Evolutionary conservation across 768 basidiomycete genomes (phyloP).

Genomic region (Scleroderma bovista): DNA sequence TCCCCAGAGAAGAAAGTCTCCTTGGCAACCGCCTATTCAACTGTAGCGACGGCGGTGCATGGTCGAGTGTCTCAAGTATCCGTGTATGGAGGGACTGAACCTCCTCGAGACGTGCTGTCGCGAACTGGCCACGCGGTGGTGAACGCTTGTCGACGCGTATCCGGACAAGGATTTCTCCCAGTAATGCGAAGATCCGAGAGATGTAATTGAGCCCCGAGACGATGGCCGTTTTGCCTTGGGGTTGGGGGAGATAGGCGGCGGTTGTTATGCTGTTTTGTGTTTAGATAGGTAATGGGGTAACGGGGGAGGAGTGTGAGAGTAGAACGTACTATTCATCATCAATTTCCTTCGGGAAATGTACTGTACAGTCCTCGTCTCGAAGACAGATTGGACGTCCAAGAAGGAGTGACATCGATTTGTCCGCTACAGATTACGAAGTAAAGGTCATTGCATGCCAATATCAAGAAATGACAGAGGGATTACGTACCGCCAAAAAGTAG

Average conservation of each 20-base stretch:
- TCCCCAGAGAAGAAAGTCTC: constrained; percentile 46
- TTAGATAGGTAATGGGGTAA: neutral
- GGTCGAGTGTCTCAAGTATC: constrained; percentile 66
- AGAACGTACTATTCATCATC: constrained; percentile 81
- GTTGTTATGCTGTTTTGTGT: constrained; percentile 61
- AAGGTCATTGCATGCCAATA: neutral
- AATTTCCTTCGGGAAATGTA: constrained; percentile 82
- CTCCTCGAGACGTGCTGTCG: constrained; percentile 79
- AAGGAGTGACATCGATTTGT: constrained; percentile 85
- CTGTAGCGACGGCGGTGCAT: constrained; percentile 71
- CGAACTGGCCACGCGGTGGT: constrained; percentile 80
- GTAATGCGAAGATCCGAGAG: constrained; percentile 78
- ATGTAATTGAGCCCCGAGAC: constrained; percentile 85
- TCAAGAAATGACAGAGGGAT: neutral
- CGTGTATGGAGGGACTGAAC: constrained; percentile 75
- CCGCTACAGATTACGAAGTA: constrained; percentile 43
- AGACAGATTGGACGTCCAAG: constrained; percentile 81
- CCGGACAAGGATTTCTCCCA: constrained; percentile 82
- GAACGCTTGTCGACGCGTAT: constrained; percentile 85
- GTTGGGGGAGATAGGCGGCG: constrained; percentile 77
- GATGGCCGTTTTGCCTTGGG: constrained; percentile 79
- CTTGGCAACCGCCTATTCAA: constrained; percentile 54
- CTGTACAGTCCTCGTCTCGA: constrained; percentile 86
- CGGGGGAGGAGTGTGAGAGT: constrained; percentile 10
- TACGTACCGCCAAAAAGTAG: constrained; percentile 77